Evolutionary conservation across 805 yeast species (phyloP).

Genomic region (Debaryomyces tyrocola): DNA sequence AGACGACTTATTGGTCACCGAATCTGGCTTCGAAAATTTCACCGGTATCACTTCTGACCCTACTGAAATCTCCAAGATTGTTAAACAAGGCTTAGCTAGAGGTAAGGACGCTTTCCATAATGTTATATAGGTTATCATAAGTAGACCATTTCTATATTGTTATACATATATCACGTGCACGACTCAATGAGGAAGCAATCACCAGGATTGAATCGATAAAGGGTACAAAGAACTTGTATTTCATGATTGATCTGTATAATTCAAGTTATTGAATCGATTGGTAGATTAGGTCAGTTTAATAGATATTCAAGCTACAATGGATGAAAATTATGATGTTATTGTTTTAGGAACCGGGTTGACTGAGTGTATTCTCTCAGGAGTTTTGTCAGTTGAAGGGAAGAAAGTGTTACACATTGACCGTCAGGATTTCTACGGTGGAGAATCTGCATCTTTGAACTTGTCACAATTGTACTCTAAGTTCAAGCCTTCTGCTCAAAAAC

Average conservation of each 20-base stretch:
- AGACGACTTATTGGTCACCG: conserved; percentile 83
- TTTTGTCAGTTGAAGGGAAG: conserved; percentile 96
- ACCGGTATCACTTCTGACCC: conserved; percentile 87
- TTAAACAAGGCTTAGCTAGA: conserved; percentile 63
- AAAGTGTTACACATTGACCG: conserved; percentile 95
- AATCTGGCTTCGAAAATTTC: conserved; percentile 73
- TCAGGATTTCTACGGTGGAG: conserved; percentile 96
- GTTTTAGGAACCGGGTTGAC: conserved; percentile 95
- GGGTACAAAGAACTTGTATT: neutral
- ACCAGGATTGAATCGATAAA: neutral
- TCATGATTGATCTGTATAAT: neutral
- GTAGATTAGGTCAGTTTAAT: neutral
- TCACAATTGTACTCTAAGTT: conserved; percentile 73
- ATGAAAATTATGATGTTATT: conserved; percentile 94
- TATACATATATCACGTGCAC: neutral
- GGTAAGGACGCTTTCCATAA: conserved; percentile 66
- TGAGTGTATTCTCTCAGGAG: conserved; percentile 92
- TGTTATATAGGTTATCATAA: conserved; percentile 21
- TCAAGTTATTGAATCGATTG: neutral
- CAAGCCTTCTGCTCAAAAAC: conserved; percentile 71
- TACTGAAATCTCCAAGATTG: conserved; percentile 74
- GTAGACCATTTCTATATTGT: neutral
- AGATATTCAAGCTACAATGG: conserved; percentile 53
- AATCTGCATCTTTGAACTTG: conserved; percentile 80
- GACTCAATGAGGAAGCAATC: neutral